Conservation (phyloP, 2,329 filamentous ascomycete species). For the Dothiorella sarmentorum region DNA sequence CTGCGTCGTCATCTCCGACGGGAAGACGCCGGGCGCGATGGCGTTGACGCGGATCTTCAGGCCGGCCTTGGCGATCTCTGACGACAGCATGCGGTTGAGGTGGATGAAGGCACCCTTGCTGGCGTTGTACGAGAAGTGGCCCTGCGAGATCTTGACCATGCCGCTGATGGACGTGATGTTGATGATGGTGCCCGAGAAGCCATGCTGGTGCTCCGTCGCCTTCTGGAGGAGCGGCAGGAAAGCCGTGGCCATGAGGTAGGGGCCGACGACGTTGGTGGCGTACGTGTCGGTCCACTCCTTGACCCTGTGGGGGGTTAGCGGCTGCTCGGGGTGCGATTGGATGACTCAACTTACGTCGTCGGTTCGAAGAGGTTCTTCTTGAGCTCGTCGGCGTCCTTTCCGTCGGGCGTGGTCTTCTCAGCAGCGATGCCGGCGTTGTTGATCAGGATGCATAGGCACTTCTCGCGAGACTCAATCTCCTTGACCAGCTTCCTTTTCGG, state of each 20-base stretch:
- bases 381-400: constrained; percentile 42
- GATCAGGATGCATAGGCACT: constrained; percentile 45
- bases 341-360: constrained; percentile 24
- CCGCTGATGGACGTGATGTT: constrained; percentile 48
- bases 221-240: constrained; percentile 48
- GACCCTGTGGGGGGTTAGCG: constrained; percentile 27
- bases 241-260: constrained; percentile 46
- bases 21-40: constrained; percentile 57
- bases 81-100: constrained; percentile 54
- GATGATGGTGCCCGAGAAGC: constrained; percentile 45
- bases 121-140: constrained; percentile 49
- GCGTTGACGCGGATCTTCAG: constrained; percentile 57
- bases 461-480: constrained; percentile 43
- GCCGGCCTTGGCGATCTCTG: constrained; percentile 49
- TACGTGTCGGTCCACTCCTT: constrained; percentile 47
- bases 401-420: constrained; percentile 36
- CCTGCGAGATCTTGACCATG: constrained; percentile 45
- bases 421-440: constrained; percentile 48
- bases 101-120: constrained; percentile 53
- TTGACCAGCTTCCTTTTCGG: constrained; percentile 42
- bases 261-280: constrained; percentile 47
- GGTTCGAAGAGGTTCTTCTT: constrained; percentile 45
- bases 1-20: constrained; percentile 56
- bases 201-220: constrained; percentile 40
- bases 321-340: not conserved